These are phyloP conservation scores for Candida odintsovae DNA, from an alignment of 805 yeast species.

Conservation along the genomic window DNA sequence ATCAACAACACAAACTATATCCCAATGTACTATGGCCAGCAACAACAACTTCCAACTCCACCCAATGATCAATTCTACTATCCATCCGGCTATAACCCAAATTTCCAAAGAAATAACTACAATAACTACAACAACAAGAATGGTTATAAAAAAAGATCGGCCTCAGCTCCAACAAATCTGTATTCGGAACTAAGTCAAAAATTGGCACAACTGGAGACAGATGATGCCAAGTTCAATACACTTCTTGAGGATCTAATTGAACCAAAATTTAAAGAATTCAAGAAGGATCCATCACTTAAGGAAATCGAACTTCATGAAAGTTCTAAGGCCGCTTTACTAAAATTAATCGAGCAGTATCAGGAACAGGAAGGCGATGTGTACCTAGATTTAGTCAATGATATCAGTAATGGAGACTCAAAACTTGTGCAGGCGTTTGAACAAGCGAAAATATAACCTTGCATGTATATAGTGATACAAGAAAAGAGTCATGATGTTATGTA, in stretches of 20 bases:
- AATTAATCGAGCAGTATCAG: not conserved
- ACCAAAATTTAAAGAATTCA: slow-evolving; percentile 2
- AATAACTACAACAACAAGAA: not conserved
- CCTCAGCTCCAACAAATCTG: not conserved
- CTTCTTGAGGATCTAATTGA: slow-evolving; percentile 3
- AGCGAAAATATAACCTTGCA: not conserved
- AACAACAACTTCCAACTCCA: not conserved
- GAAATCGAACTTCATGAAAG: not conserved
- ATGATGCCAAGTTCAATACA: slow-evolving; percentile 6
- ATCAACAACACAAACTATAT: not conserved
- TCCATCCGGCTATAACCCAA: not conserved
- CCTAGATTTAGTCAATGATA: slow-evolving; percentile 5
- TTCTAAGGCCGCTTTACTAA: not conserved
- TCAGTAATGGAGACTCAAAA: slow-evolving; percentile 5
- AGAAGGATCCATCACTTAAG: not conserved
- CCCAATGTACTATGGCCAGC: not conserved
- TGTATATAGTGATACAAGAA: not conserved
- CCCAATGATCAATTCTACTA: not conserved
- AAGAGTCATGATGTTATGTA: not conserved
- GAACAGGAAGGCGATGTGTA: not conserved
- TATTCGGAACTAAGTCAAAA: not conserved
- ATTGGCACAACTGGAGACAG: not conserved
- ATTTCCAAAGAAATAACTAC: not conserved
- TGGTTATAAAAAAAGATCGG: slow-evolving; percentile 1
- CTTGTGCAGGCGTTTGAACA: slow-evolving; percentile 2